A percentile compares a stretch with the other conserved stretches of the same genome.
Evolutionary conservation across 345 rosid genomes (phyloP).

Genomic region (Ceriops tagal): DNA sequence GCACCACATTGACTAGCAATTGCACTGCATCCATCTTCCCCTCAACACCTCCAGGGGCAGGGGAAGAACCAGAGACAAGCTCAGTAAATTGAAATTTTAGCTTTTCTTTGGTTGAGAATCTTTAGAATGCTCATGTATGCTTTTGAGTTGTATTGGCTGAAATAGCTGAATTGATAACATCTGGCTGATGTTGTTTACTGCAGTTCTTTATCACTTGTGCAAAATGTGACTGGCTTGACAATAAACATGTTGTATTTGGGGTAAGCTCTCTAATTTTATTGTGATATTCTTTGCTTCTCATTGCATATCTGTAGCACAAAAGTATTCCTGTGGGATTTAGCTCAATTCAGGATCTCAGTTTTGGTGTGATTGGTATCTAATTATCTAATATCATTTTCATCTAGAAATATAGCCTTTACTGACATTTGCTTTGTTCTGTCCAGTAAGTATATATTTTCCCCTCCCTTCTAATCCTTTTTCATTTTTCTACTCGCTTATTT

Average conservation of each 20-base stretch:
- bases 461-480: neutral
- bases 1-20: too few species aligned
- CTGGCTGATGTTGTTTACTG: constrained; percentile 17
- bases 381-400: neutral
- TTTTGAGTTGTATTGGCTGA: neutral
- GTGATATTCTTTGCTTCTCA: neutral
- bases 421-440: neutral
- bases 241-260: constrained; percentile 96
- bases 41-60: too few species aligned
- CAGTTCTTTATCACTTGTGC: constrained; percentile 96
- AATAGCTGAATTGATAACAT: neutral
- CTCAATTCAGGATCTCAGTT: neutral
- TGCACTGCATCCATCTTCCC: too few species aligned
- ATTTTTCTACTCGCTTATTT: neutral
- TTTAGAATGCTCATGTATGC: too few species aligned
- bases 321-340: neutral
- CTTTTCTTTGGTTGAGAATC: too few species aligned
- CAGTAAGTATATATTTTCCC: neutral
- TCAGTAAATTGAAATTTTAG: too few species aligned
- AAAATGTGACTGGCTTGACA: constrained; percentile 98
- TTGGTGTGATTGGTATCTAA: too few species aligned
- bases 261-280: constrained; percentile 41
- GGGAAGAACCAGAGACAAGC: too few species aligned
- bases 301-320: neutral
- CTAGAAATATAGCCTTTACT: neutral